Conservation (phyloP, 2,329 filamentous ascomycete genomes). For the Fusarium nisikadoi region DNA sequence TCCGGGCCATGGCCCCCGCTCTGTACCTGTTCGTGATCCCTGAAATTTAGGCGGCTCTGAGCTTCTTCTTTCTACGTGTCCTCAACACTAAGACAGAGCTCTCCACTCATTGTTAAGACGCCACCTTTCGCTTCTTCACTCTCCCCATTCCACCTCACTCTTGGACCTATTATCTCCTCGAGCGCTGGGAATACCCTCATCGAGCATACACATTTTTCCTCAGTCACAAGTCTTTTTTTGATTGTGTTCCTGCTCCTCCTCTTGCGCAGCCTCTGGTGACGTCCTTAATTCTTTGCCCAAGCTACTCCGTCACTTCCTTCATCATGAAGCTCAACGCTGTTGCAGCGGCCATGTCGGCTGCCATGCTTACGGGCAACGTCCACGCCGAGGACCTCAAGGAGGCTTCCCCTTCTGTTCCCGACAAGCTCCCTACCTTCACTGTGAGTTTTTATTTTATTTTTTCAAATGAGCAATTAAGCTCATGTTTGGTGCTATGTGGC, state of each 20-base stretch:
- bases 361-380: conserved; percentile 75
- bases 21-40: conserved; percentile 41
- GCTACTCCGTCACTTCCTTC: conserved; percentile 61
- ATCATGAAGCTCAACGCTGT: conserved; percentile 87
- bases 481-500: not conserved
- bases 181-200: conserved; percentile 43
- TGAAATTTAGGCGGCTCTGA: conserved; percentile 42
- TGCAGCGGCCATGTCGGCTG: conserved; percentile 79
- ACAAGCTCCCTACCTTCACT: conserved; percentile 82
- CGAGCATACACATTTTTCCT: conserved; percentile 1
- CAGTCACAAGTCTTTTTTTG: conserved; percentile 9
- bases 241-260: conserved; percentile 7
- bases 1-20: conserved; percentile 29
- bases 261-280: conserved; percentile 41
- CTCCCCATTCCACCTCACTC: conserved; percentile 43
- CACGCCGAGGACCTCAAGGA: conserved; percentile 70
- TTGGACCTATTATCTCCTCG: conserved; percentile 43
- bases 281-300: conserved; percentile 19
- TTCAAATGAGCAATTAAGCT: not conserved
- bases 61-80: conserved; percentile 50
- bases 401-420: conserved; percentile 62
- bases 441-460: conserved; percentile 64
- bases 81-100: conserved; percentile 46
- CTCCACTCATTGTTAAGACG: conserved; percentile 45
- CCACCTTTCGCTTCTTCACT: conserved; percentile 37